Conservation (phyloP, 768 basidiomycete species). For the Mycena capillaripes region DNA sequence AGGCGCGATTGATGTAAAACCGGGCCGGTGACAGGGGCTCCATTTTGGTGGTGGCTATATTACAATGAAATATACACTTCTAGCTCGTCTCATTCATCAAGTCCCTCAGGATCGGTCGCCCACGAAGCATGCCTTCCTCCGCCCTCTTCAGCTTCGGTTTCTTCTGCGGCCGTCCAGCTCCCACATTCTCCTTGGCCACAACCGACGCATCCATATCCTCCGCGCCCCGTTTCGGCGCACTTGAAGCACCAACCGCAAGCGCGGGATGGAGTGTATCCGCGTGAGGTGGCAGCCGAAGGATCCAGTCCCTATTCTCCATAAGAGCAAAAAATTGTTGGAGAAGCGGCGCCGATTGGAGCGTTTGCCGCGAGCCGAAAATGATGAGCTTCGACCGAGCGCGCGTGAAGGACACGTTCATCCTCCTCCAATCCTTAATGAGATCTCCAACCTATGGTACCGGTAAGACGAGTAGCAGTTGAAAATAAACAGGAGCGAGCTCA, state of each 20-base stretch:
- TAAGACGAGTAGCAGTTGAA: not conserved
- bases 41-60: too few species aligned
- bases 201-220: conserved; percentile 35
- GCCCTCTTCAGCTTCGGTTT: conserved; percentile 49
- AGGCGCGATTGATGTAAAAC: too few species aligned
- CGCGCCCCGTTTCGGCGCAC: conserved; percentile 46
- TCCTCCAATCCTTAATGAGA: conserved; percentile 93
- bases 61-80: not conserved
- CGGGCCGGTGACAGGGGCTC: too few species aligned
- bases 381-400: conserved; percentile 92
- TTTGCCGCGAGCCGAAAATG: conserved; percentile 90
- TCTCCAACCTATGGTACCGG: conserved; percentile 81
- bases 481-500: conserved; percentile 53
- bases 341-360: conserved; percentile 73
- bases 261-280: conserved; percentile 68
- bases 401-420: conserved; percentile 97
- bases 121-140: conserved; percentile 62
- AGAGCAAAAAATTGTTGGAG: conserved; percentile 83
- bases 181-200: conserved; percentile 24
- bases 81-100: conserved; percentile 59
- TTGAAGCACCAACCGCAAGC: conserved; percentile 27
- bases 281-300: conserved; percentile 66
- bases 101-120: conserved; percentile 73
- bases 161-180: conserved; percentile 49
- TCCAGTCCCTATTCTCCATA: conserved; percentile 82